A percentile compares a stretch with the other conserved stretches of the same genome.
These are phyloP conservation scores for Iris macrosiphon DNA, from an alignment of 106 monocot genomes.

Conservation along the genomic window DNA sequence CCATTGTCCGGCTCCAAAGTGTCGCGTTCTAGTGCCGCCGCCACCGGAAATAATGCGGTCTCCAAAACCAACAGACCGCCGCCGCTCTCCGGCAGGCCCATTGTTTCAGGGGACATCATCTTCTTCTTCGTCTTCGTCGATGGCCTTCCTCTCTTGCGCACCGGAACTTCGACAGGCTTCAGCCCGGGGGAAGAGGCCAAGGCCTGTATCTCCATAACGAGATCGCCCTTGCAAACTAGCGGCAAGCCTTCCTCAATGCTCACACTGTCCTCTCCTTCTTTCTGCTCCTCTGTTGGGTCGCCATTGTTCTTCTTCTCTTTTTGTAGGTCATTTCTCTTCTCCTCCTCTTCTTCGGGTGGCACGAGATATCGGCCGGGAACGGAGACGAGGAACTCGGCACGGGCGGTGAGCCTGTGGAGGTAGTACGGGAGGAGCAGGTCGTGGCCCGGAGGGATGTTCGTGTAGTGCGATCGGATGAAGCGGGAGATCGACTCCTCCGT, in stretches of 20 bases:
- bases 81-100: too few species aligned
- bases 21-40: too few species aligned
- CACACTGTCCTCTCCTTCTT: background rate
- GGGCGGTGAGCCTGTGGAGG: slow-evolving; percentile 11
- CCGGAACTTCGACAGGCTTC: too few species aligned
- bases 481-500: slow-evolving; percentile 21
- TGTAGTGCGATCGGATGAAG: slow-evolving; percentile 16
- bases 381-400: slow-evolving; percentile 7
- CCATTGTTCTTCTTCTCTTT: background rate
- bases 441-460: slow-evolving; percentile 12
- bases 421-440: slow-evolving; percentile 24
- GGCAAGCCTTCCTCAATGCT: background rate
- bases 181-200: too few species aligned
- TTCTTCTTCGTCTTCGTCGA: too few species aligned
- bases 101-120: too few species aligned
- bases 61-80: too few species aligned
- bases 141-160: too few species aligned
- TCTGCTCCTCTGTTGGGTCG: background rate
- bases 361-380: background rate
- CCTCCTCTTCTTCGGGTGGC: background rate
- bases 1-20: too few species aligned
- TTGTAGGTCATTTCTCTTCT: background rate
- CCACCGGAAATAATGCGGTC: too few species aligned
- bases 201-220: background rate
- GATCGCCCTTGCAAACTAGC: background rate